Percentiles rank a stretch among this genome's conserved stretches.
These are phyloP conservation scores for Metschnikowia proteae DNA, from an alignment of 805 yeast genomes.

Conservation along the genomic window DNA sequence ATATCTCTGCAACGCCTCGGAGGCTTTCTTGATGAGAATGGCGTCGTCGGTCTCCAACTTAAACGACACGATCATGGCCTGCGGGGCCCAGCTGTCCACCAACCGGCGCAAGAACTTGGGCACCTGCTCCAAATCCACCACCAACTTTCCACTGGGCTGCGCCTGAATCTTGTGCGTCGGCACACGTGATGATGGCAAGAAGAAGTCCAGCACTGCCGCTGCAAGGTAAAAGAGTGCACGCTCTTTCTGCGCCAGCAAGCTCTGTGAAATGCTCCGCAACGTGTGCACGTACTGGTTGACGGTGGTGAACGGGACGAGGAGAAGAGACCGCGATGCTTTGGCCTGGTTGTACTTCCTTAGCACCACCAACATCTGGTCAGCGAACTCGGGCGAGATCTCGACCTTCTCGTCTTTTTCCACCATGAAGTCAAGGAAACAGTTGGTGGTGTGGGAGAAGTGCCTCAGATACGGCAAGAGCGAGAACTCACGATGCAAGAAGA, in stretches of 20 bases:
- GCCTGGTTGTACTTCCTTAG: conserved; percentile 54
- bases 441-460: conserved; percentile 78
- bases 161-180: conserved; percentile 96
- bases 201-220: conserved; percentile 97
- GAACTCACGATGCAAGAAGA: conserved; percentile 88
- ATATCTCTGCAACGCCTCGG: conserved; percentile 75
- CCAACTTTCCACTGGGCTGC: conserved; percentile 68
- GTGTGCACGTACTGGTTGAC: conserved; percentile 93
- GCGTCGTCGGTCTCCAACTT: conserved; percentile 84
- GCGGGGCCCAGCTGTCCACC: conserved; percentile 93
- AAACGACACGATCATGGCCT: conserved; percentile 90
- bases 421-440: conserved; percentile 84
- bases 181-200: conserved; percentile 76
- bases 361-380: conserved; percentile 56
- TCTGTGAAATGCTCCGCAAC: conserved; percentile 59
- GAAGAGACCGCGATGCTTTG: conserved; percentile 47
- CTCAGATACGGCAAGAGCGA: conserved; percentile 90
- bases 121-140: conserved; percentile 88
- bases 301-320: conserved; percentile 85
- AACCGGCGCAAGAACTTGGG: conserved; percentile 87
- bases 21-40: conserved; percentile 71
- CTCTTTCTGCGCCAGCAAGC: conserved; percentile 51
- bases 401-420: conserved; percentile 52
- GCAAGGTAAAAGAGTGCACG: conserved; percentile 81
- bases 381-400: conserved; percentile 57